phyloP scores from a whole-genome alignment of 2,329 filamentous ascomycete species.

The Triangularia verruculosa region DNA sequence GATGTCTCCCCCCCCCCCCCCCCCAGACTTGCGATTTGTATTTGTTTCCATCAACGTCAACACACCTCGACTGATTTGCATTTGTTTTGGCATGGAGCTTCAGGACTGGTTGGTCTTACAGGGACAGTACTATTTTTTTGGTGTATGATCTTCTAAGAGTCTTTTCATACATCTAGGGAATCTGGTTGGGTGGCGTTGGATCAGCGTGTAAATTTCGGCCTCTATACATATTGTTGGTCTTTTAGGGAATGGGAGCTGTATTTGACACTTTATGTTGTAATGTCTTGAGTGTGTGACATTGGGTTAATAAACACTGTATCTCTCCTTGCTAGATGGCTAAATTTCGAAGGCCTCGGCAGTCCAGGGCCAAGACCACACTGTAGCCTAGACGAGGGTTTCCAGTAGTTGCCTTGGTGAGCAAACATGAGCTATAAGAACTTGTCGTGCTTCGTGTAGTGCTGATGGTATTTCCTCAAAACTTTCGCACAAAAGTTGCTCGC shows the following conservation, averaged over 20 bases:
- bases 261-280: neutral
- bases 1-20: no score
- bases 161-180: neutral
- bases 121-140: neutral
- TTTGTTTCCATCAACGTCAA: neutral
- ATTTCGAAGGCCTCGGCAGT: no score
- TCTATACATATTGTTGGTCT: neutral
- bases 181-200: neutral
- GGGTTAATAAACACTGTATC: no score
- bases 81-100: constrained; percentile 3
- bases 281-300: neutral
- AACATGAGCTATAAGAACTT: no score
- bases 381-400: no score
- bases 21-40: neutral
- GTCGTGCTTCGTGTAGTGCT: no score
- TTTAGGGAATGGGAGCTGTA: neutral
- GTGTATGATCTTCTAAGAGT: neutral
- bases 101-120: neutral
- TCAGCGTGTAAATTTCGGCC: neutral
- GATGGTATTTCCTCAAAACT: no score
- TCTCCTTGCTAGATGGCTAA: no score
- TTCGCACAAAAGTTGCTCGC: no score
- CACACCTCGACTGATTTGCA: neutral
- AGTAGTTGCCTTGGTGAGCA: no score
- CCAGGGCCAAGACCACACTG: no score